Evolutionary conservation across 495 filamentous ascomycete species (phyloP).

Genomic region (Aspergillus biplanus): DNA sequence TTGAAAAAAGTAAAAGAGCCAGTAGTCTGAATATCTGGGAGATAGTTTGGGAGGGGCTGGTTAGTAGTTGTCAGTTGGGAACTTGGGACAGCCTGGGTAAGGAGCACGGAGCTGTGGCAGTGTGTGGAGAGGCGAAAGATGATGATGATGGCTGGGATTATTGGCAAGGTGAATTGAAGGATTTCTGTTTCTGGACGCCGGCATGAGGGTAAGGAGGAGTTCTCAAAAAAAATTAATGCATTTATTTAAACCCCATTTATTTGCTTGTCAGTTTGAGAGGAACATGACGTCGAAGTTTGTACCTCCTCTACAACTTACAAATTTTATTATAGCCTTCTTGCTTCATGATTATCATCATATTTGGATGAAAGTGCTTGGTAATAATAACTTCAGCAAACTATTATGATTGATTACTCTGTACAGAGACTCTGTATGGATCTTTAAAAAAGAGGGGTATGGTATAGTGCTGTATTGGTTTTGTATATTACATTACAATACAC

Average conservation of each 20-base stretch:
- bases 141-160: constrained; percentile 26
- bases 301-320: not conserved
- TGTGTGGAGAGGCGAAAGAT: constrained; percentile 27
- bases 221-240: constrained; percentile 17
- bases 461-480: not conserved
- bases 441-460: constrained; percentile 13
- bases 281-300: not conserved
- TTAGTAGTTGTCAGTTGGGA: constrained; percentile 9
- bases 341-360: not conserved
- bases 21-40: constrained; percentile 26
- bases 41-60: constrained; percentile 23
- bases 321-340: not conserved
- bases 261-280: constrained; percentile 19
- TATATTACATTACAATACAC: constrained; percentile 5
- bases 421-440: not conserved
- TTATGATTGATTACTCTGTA: not conserved
- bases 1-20: constrained; percentile 21
- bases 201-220: constrained; percentile 24
- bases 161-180: constrained; percentile 20
- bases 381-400: not conserved
- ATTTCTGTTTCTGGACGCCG: constrained; percentile 34
- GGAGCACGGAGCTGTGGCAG: constrained; percentile 29
- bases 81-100: constrained; percentile 14
- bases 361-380: not conserved
- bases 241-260: not conserved